A percentile compares a stretch with the other conserved stretches of the same genome.
These are phyloP conservation scores for Pinus taeda DNA, from an alignment of 75 land plant species.

Conservation along the genomic window DNA sequence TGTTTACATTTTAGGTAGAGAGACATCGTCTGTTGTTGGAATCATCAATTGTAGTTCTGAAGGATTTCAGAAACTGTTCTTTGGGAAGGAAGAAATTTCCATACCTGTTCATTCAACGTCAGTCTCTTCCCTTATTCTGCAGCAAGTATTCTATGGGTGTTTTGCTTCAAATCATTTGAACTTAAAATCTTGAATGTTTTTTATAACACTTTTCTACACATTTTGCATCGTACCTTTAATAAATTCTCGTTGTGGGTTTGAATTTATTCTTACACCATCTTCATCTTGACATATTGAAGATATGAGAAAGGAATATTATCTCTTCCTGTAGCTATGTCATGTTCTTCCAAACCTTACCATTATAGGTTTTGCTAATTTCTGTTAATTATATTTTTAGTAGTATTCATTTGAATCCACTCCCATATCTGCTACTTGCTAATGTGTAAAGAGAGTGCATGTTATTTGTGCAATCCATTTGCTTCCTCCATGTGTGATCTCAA, in stretches of 20 bases:
- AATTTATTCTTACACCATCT: not conserved
- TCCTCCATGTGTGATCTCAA: conserved; percentile 90
- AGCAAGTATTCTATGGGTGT: not conserved
- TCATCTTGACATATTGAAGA: not conserved
- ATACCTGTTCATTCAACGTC: conserved; percentile 86
- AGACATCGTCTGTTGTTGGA: conserved; percentile 97
- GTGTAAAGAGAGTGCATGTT: conserved; percentile 9
- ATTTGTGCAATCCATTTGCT: conserved; percentile 69
- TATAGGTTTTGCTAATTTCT: not conserved
- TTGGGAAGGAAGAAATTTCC: conserved; percentile 98
- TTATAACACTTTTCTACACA: not conserved
- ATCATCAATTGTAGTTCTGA: conserved; percentile 93
- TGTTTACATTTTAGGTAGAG: conserved; percentile 57
- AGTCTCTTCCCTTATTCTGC: not conserved
- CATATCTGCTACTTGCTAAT: not conserved
- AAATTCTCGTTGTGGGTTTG: not conserved
- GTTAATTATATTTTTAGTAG: not conserved
- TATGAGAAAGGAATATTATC: not conserved
- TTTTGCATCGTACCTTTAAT: conserved; percentile 49
- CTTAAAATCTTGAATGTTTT: not conserved
- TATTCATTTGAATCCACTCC: not conserved
- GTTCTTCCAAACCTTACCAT: not conserved
- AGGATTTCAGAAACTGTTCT: conserved; percentile 96
- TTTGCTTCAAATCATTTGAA: not conserved
- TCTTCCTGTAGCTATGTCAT: not conserved